phyloP scores from a whole-genome alignment of 768 basidiomycete species.

The Kwoniella pini region DNA sequence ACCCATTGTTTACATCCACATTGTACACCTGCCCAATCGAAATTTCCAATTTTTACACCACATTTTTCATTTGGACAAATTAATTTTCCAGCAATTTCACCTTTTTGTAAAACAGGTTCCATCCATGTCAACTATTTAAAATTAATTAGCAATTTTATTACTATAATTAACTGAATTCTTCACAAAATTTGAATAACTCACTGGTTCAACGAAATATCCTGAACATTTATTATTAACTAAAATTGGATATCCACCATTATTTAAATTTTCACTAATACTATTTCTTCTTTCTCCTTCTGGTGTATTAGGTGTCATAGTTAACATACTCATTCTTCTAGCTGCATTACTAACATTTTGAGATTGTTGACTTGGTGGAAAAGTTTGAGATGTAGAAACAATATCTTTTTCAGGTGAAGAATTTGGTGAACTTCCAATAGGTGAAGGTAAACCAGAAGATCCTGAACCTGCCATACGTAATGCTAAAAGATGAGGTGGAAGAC shows the following conservation, averaged over 20 bases:
- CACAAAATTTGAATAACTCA: slow-evolving; percentile 57
- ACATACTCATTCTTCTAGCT: slow-evolving; percentile 27
- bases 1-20: slow-evolving; percentile 94
- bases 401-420: slow-evolving; percentile 42
- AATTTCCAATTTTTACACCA: slow-evolving; percentile 86
- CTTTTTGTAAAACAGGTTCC: slow-evolving; percentile 74
- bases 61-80: slow-evolving; percentile 90
- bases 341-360: slow-evolving; percentile 12
- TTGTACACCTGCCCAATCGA: slow-evolving; percentile 92
- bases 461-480: slow-evolving; percentile 56
- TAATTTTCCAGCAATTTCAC: slow-evolving; percentile 83
- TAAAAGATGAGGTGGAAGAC: slow-evolving; percentile 61
- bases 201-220: slow-evolving; percentile 95
- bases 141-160: too few relatives aligned
- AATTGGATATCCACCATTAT: slow-evolving; percentile 42
- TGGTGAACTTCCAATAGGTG: slow-evolving; percentile 29
- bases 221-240: slow-evolving; percentile 81
- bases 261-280: slow-evolving; percentile 3
- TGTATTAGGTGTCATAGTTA: slow-evolving; percentile 46
- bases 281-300: slow-evolving; percentile 5
- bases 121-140: slow-evolving; percentile 85
- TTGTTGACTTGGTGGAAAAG: slow-evolving; percentile 6
- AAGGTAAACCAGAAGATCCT: slow-evolving; percentile 29
- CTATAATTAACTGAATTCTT: too few relatives aligned
- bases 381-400: slow-evolving; percentile 7